Conservation (phyloP, 1,139 yeast genomes). For the Taphrina populina region DNA sequence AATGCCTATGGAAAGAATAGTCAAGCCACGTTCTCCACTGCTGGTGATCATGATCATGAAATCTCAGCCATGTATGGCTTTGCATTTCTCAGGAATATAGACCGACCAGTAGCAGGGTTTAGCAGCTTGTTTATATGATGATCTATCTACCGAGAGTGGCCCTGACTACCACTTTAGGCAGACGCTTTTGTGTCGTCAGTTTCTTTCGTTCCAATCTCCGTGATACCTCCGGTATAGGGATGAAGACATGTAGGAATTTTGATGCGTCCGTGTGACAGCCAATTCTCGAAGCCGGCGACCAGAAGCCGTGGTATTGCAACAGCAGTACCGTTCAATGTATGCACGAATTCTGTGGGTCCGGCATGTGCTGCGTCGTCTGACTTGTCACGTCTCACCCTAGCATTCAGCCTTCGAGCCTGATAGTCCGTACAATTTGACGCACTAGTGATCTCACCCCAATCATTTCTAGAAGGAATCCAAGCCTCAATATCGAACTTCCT, state of each 20-base stretch:
- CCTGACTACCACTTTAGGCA: too few relatives aligned
- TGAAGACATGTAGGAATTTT: conserved; percentile 67
- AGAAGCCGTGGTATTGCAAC: conserved; percentile 92
- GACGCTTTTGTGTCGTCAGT: too few relatives aligned
- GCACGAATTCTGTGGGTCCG: conserved; percentile 52
- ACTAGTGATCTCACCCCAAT: conserved; percentile 91
- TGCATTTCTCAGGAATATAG: too few relatives aligned
- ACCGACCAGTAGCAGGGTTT: too few relatives aligned
- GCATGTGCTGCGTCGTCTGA: neutral
- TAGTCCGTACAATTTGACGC: conserved; percentile 90
- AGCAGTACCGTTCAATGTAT: conserved; percentile 93
- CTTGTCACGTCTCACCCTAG: conserved; percentile 48
- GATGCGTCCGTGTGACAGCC: conserved; percentile 59
- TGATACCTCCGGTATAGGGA: conserved; percentile 33
- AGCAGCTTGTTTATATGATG: too few relatives aligned
- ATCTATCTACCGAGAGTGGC: too few relatives aligned
- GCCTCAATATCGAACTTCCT: conserved; percentile 93
- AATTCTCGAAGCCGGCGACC: conserved; percentile 81
- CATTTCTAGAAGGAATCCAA: conserved; percentile 96
- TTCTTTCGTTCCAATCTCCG: conserved; percentile 13
- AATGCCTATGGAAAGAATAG: too few relatives aligned
- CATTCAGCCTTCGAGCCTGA: conserved; percentile 80
- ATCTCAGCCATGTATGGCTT: too few relatives aligned
- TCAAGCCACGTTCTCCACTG: too few relatives aligned
- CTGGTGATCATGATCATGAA: too few relatives aligned